Evolutionary conservation across 2,329 filamentous ascomycete species (phyloP).

Genomic region (Stachybotrys chartarum): DNA sequence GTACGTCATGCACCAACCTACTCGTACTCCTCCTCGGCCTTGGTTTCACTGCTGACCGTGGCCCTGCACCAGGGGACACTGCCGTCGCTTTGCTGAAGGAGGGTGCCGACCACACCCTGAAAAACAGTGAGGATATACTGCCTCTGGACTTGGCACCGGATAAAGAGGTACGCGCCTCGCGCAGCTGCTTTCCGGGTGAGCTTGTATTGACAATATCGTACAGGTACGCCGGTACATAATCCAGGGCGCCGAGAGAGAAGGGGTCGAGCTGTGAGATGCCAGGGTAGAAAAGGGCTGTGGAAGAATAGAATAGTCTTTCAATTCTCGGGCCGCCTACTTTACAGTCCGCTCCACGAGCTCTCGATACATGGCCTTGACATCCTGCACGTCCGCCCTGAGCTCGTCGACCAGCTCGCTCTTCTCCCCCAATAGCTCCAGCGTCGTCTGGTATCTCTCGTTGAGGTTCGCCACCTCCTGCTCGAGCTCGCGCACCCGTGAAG

Average conservation of each 20-base stretch:
- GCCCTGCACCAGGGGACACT: conserved; percentile 53
- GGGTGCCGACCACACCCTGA: conserved; percentile 76
- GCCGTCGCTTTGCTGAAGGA: conserved; percentile 76
- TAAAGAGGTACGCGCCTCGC: conserved; percentile 54
- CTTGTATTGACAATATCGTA: not conserved
- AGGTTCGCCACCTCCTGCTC: conserved; percentile 63
- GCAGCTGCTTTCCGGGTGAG: not conserved
- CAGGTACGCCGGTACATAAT: conserved; percentile 72
- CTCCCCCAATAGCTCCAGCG: conserved; percentile 90
- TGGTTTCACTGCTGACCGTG: not conserved
- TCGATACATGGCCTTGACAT: conserved; percentile 94
- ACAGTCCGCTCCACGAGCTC: conserved; percentile 84
- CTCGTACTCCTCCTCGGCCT: not conserved
- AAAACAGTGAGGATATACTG: conserved; percentile 61
- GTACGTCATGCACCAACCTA: conserved; percentile 25
- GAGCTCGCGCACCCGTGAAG: conserved; percentile 53
- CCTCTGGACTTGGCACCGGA: conserved; percentile 83
- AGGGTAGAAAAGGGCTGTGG: not conserved
- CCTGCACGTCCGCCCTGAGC: conserved; percentile 77
- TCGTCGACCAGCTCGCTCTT: conserved; percentile 95
- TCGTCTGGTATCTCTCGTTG: conserved; percentile 77
- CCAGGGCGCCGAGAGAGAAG: conserved; percentile 74
- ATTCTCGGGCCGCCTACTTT: conserved; percentile 36
- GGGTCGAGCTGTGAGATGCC: conserved; percentile 51
- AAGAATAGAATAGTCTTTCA: conserved; percentile 4